Evolutionary conservation across 2,329 filamentous ascomycete species (phyloP), one percentile per base, ranked within the genome.

Genomic region (Aspergillus latus): DNA sequence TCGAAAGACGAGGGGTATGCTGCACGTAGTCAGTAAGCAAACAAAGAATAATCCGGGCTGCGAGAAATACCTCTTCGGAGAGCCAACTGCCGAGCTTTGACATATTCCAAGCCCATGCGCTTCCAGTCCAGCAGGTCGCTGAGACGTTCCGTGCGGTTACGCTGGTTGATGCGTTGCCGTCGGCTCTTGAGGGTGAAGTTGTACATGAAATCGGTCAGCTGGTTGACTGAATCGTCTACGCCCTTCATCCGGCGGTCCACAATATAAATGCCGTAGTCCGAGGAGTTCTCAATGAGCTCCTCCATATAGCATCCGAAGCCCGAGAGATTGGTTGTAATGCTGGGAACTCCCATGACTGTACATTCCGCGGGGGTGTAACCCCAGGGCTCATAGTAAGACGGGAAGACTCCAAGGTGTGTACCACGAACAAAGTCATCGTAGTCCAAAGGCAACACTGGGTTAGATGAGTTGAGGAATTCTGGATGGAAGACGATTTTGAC

Each of bases 251-350:
- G 87, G 55, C 94, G 89, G 73, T 99, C 94, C 45, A 99, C 92
- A 73, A 99, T 97, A 80, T 97, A 97, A 76, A 99, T 97, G 64
- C 94, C 94, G 70, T 99, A 97, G 75, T 99, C 94, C 62, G 89
- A 89, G 40, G 93, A 95, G 76, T 97, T 97, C 77, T 97, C 93
- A 64, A 99, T 97, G 64, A 97, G 79, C 76, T 97, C 94, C 75
- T 99, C 94, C 94, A 99, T 99, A 76, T 99, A 97, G 77, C 94
- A 97, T 49, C 94, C 94, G 69, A 99, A 99, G 16, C 94, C 94
- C 5, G 94, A 97, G 44, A 99, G 80, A 75, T 99, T 99, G 29
- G 93, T 97, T 9, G 94, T 97, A 76, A 99, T 97, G 75, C 91
- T 96, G 43, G 94, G 94, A 40, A 99, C 92, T 66, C 94, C 94